A percentile compares a stretch with the other conserved stretches of the same genome.
Evolutionary conservation across 2,329 filamentous ascomycete genomes (phyloP).

Genomic region (Arthrobotrys megalospora): DNA sequence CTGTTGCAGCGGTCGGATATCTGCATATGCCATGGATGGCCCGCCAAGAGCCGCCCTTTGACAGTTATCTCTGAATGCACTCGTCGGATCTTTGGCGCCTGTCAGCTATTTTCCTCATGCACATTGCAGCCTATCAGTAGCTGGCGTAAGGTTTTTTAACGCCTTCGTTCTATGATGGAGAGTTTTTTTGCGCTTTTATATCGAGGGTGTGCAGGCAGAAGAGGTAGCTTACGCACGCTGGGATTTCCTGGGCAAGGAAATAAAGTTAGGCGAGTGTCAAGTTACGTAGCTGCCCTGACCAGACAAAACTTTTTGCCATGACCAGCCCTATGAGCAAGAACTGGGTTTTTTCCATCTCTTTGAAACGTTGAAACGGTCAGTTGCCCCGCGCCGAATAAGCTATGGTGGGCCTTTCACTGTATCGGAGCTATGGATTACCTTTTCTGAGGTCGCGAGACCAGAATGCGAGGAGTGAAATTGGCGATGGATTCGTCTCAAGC

Average conservation of each 20-base stretch:
- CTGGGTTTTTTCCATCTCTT: neutral
- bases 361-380: conserved; percentile 17
- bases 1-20: conserved; percentile 35
- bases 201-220: conserved; percentile 43
- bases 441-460: conserved; percentile 7
- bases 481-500: conserved; percentile 9
- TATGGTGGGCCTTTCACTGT: conserved; percentile 1
- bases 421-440: conserved; percentile 41
- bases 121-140: conserved; percentile 43
- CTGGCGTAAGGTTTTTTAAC: conserved; percentile 25
- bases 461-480: neutral
- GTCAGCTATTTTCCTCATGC: neutral
- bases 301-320: neutral
- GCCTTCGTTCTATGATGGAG: neutral
- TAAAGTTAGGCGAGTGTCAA: conserved; percentile 36
- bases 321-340: conserved; percentile 17
- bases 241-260: conserved; percentile 9
- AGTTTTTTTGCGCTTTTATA: conserved; percentile 26
- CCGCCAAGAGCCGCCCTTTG: conserved; percentile 22
- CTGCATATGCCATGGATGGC: conserved; percentile 40
- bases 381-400: conserved; percentile 10
- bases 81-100: conserved; percentile 37
- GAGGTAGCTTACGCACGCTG: conserved; percentile 45
- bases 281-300: conserved; percentile 40
- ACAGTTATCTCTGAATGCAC: conserved; percentile 20